A percentile compares a stretch with the other conserved stretches of the same genome.
These are phyloP conservation scores for Ambrosiella beaveri DNA, from an alignment of 2,329 filamentous ascomycete genomes.

Conservation along the genomic window DNA sequence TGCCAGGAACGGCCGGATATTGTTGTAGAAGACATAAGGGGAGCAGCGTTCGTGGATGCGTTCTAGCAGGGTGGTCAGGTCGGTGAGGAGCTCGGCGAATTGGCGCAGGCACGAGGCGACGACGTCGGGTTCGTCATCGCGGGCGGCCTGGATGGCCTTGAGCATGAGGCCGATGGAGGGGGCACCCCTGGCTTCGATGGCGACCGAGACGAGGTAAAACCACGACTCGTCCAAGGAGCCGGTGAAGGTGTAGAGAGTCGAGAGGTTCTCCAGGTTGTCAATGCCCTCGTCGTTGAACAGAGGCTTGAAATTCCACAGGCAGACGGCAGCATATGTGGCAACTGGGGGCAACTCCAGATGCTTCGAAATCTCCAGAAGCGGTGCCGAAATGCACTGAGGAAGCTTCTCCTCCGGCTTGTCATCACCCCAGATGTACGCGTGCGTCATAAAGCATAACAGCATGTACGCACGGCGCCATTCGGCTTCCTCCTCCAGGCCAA, in stretches of 20 bases:
- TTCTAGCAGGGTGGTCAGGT: conserved; percentile 59
- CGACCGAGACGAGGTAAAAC: conserved; percentile 93
- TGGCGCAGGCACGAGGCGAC: conserved; percentile 62
- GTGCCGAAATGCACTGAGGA: conserved; percentile 67
- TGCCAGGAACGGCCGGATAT: conserved; percentile 87
- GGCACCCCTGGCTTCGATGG: conserved; percentile 82
- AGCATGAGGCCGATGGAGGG: conserved; percentile 82
- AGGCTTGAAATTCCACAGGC: conserved; percentile 93
- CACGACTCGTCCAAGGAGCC: conserved; percentile 92
- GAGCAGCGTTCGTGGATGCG: conserved; percentile 95
- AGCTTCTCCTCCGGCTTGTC: conserved; percentile 63
- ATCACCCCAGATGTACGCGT: conserved; percentile 94
- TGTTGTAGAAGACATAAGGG: conserved; percentile 84
- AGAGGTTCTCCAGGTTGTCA: conserved; percentile 72
- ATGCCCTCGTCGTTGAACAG: conserved; percentile 70
- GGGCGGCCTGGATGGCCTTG: conserved; percentile 64
- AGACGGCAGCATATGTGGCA: conserved; percentile 81
- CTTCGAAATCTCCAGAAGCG: conserved; percentile 58
- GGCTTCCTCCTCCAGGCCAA: conserved; percentile 61
- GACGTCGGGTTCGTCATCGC: conserved; percentile 47
- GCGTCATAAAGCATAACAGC: conserved; percentile 75
- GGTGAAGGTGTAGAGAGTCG: conserved; percentile 78
- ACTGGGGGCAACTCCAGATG: conserved; percentile 78
- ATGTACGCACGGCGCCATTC: conserved; percentile 94
- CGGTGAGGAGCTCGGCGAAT: conserved; percentile 77